A percentile compares a stretch with the other conserved stretches of the same genome.
Evolutionary conservation across 768 basidiomycete species (phyloP).

Genomic region (Mycena galericulata): DNA sequence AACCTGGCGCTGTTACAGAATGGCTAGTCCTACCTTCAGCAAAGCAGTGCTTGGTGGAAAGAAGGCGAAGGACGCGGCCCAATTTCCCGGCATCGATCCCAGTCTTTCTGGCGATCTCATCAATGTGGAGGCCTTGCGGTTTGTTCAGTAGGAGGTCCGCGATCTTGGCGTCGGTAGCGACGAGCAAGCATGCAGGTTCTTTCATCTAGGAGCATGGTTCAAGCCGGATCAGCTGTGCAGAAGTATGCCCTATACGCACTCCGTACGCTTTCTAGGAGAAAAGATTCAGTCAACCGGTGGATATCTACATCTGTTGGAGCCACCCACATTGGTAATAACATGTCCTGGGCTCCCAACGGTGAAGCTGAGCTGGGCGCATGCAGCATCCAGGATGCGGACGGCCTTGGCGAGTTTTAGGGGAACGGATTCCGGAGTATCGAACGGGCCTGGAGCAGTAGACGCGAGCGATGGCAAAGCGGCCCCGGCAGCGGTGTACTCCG

Average conservation of each 20-base stretch:
- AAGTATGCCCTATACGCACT: neutral
- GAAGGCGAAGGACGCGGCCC: slow-evolving; percentile 50
- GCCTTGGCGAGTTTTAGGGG: slow-evolving; percentile 21
- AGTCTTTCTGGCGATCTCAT: slow-evolving; percentile 44
- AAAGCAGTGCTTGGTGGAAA: slow-evolving; percentile 56
- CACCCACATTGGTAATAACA: slow-evolving; percentile 27
- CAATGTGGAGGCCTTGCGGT: slow-evolving; percentile 50
- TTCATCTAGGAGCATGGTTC: neutral
- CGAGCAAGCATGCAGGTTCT: slow-evolving; percentile 49
- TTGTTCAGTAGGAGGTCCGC: slow-evolving; percentile 54
- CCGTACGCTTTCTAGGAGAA: neutral
- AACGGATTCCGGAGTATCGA: slow-evolving; percentile 38
- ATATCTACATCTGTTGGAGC: neutral
- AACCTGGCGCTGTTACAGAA: neutral
- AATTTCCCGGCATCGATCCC: slow-evolving; percentile 53
- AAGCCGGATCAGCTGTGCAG: neutral
- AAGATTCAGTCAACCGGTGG: neutral
- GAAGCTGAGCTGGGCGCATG: slow-evolving; percentile 28
- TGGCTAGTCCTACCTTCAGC: slow-evolving; percentile 45
- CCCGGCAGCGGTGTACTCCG: slow-evolving; percentile 36
- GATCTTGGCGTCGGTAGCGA: slow-evolving; percentile 49
- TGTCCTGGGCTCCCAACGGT: slow-evolving; percentile 27
- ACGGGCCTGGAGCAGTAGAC: slow-evolving; percentile 38
- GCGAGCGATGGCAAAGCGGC: slow-evolving; percentile 46
- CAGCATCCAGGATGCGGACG: slow-evolving; percentile 28